Conservation (phyloP, 2,329 filamentous ascomycete species). For the Lasiodiplodia hormozganensis region DNA sequence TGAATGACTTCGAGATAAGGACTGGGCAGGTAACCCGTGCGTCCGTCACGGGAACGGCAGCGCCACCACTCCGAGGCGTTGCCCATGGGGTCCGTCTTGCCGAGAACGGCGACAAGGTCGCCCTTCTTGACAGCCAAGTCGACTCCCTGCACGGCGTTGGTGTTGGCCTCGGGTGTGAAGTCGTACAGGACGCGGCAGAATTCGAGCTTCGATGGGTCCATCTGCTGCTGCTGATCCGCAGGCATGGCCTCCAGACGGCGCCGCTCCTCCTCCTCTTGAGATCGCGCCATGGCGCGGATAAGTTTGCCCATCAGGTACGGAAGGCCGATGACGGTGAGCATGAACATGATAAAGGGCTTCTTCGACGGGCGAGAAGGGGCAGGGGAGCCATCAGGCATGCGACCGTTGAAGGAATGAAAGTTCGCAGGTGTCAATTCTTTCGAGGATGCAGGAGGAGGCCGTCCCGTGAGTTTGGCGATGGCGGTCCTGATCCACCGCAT, state of each 20-base stretch:
- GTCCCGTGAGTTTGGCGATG: slow-evolving; percentile 90
- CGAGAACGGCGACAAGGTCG: slow-evolving; percentile 91
- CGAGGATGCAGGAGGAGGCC: slow-evolving; percentile 85
- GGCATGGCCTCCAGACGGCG: slow-evolving; percentile 61
- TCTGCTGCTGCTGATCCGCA: slow-evolving; percentile 52
- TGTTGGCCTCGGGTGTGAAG: slow-evolving; percentile 80
- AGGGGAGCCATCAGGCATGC: slow-evolving; percentile 70
- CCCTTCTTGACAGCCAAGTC: slow-evolving; percentile 94
- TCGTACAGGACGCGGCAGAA: slow-evolving; percentile 96
- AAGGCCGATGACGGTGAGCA: slow-evolving; percentile 90
- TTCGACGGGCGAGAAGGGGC: slow-evolving; percentile 78
- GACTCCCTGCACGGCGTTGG: slow-evolving; percentile 65
- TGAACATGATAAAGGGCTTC: slow-evolving; percentile 96
- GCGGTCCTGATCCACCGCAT: slow-evolving; percentile 94
- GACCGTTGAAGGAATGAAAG: slow-evolving; percentile 88
- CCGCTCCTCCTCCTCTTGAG: slow-evolving; percentile 82
- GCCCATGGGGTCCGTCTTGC: slow-evolving; percentile 90
- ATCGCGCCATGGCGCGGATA: slow-evolving; percentile 82
- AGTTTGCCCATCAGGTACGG: slow-evolving; percentile 98
- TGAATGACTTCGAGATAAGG: slow-evolving; percentile 86
- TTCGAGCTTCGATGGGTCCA: slow-evolving; percentile 91
- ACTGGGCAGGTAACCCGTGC: slow-evolving; percentile 88
- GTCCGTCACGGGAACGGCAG: slow-evolving; percentile 86
- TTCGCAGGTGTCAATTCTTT: slow-evolving; percentile 86
- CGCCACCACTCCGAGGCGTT: slow-evolving; percentile 97